Evolutionary conservation across 768 basidiomycete species (phyloP), one percentile per base, ranked within the genome.

Genomic region (Termitomyces sp.): DNA sequence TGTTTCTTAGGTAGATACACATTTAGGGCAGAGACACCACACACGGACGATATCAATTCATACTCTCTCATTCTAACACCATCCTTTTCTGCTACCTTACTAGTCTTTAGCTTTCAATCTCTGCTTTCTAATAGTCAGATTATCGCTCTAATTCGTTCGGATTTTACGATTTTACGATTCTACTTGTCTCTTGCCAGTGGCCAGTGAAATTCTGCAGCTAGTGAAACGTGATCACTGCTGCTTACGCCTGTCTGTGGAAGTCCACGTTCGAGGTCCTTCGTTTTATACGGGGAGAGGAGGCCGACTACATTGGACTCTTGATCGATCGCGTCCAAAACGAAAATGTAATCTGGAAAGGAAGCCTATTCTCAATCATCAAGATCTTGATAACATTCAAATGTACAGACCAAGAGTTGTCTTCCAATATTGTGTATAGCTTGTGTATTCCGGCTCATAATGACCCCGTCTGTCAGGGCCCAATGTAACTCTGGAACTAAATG

Each of bases 371-470:
- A 27, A 38, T 1, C 41, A 32, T 38, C 18, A 22, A 31, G 35
- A 42, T 6, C 23, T 25, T 4, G 22, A 35, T 5, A 29, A 15
- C 11, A 11, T 3, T 11, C 0, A 20, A 25, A 43, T 10, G 35
- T 10, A 65, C 74, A 56, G 61, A 89, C 93, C 93, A 65, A 95
- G 66, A 3, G 88, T 87, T 9, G 87, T 72, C 63, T 89, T 82
- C 91, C 92, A 95, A 63, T 86, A 86, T 68, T 91, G 83, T 0
- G 95, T 93, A 64, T 88, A 96, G 65, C 88, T 91, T 35, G 94
- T 95, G 75, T 86, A 98, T 67, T 83, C 80, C 3, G 94, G 93
- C 65, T 95, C 92, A 65, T 80, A 69, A 11, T 69, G 74, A 3
- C 92, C 92, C 18, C 70, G 71, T 53, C 78, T 72, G 10, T 64